Conservation (phyloP, 1,139 yeast genomes). For the Yamadazyma atlantica region DNA sequence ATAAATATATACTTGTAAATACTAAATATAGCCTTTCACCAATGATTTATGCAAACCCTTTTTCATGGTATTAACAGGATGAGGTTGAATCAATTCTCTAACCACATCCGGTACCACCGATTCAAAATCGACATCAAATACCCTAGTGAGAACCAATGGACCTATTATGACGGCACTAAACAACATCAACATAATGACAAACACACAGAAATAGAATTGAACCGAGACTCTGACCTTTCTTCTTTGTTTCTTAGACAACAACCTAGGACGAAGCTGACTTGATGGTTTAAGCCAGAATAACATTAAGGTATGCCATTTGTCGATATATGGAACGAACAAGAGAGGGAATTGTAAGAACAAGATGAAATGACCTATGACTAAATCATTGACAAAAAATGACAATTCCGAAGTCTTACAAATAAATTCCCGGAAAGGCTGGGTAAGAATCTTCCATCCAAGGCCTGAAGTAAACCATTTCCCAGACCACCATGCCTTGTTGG, state of each 20-base stretch:
- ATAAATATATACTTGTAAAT: slow-evolving; percentile 1
- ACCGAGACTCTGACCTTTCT: slow-evolving; percentile 27
- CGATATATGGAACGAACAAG: slow-evolving; percentile 56
- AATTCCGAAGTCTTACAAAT: slow-evolving; percentile 54
- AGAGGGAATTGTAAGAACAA: slow-evolving; percentile 53
- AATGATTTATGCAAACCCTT: slow-evolving; percentile 39
- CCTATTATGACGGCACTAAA: slow-evolving; percentile 38
- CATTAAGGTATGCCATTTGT: slow-evolving; percentile 76
- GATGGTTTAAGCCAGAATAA: slow-evolving; percentile 80
- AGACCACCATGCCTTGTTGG: slow-evolving; percentile 67
- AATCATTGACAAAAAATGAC: slow-evolving; percentile 55
- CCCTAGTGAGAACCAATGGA: slow-evolving; percentile 37
- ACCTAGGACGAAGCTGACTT: slow-evolving; percentile 43
- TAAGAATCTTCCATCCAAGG: slow-evolving; percentile 47
- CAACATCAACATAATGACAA: slow-evolving; percentile 32
- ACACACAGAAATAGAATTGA: slow-evolving; percentile 39
- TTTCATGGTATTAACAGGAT: slow-evolving; percentile 19
- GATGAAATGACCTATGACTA: slow-evolving; percentile 51
- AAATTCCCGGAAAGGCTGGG: slow-evolving; percentile 57
- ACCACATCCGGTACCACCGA: slow-evolving; percentile 36
- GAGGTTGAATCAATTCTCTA: slow-evolving; percentile 43
- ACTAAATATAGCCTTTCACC: slow-evolving; percentile 9
- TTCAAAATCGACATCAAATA: slow-evolving; percentile 37
- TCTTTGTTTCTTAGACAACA: slow-evolving; percentile 34
- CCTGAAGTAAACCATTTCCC: slow-evolving; percentile 62